Base-by-base conservation (phyloP, 1,284 basidiomycete species). In the Pseudozyma pruni region DNA sequence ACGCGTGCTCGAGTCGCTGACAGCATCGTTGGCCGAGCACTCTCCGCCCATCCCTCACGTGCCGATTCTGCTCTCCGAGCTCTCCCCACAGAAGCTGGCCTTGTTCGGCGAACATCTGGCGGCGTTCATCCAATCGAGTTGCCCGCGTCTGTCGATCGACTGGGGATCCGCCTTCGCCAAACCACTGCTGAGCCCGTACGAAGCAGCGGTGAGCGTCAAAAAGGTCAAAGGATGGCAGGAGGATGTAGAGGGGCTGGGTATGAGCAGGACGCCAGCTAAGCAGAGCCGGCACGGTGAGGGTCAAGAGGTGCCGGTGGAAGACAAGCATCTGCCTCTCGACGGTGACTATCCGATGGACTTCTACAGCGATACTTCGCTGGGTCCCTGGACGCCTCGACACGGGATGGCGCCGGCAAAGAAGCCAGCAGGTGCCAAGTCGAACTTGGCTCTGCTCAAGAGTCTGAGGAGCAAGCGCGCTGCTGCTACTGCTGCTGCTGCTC, bases 141-240 rank as follows among this genome's bases (percentile, higher is more conserved):
- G 95, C 84, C 95, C 95, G 2, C 88, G 95, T 14, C 84, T 98
- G 46, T 94, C 92, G 8, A 98, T 98, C 63, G 96, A 99, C 82
- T 99, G 96, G 96, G 81, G 81, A 0, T 72, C 62, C 1, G 95
- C 95, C 0, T 99, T 99, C 84, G 86, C 90, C 47, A 87, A 88
- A 27, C 96, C 96, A 0, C 85, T 98, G 41, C 85, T 99, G 25
- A 95, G 90, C 73, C 94, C 95, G 0, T 99, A 98, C 82, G 96
- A 98, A 84, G 90, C 93, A 0, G 90, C 90, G 9, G 91, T 98
- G 3, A 93, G 90, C 5, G 85, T 96, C 0, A 92, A 93, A 1
- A 86, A 87, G 68, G 85, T 88, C 16, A 83, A 84, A 17, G 89
- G 88, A 27, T 91, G 91, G 91, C 63, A 73, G 31, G 61, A 78